These are phyloP conservation scores for Butyriboletus appendiculatus DNA, from an alignment of 1,284 basidiomycete species.

Conservation along the genomic window DNA sequence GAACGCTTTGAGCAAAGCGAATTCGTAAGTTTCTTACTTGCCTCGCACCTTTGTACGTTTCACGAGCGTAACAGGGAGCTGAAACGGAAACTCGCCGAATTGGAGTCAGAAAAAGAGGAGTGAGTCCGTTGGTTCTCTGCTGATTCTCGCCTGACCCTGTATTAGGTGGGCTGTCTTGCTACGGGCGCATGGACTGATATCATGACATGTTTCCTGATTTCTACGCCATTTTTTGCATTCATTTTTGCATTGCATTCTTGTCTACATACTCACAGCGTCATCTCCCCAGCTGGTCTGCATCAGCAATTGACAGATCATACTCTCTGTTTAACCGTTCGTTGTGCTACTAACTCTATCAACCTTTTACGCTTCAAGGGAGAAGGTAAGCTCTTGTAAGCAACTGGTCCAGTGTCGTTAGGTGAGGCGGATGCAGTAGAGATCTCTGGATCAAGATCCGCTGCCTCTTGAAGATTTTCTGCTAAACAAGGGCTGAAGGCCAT, in stretches of 20 bases:
- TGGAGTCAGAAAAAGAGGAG: conserved; percentile 78
- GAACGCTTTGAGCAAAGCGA: conserved; percentile 73
- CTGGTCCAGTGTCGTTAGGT: background rate
- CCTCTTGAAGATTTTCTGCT: conserved; percentile 1
- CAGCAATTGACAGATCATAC: conserved; percentile 42
- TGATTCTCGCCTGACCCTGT: conserved; percentile 15
- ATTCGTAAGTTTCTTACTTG: conserved; percentile 55
- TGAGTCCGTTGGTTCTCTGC: conserved; percentile 42
- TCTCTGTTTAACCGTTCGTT: conserved; percentile 43
- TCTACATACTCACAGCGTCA: conserved; percentile 28
- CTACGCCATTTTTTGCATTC: conserved; percentile 17
- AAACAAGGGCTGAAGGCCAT: conserved; percentile 4
- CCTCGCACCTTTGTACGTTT: background rate
- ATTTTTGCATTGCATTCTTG: conserved; percentile 23
- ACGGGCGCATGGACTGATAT: conserved; percentile 50
- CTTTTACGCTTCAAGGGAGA: conserved; percentile 26
- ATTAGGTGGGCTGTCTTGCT: conserved; percentile 66
- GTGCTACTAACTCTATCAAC: conserved; percentile 25
- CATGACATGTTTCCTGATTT: conserved; percentile 29
- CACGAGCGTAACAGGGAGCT: conserved; percentile 51
- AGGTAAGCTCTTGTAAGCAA: conserved; percentile 23
- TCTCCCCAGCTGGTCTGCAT: conserved; percentile 22
- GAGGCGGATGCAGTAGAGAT: background rate
- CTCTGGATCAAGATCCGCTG: conserved; percentile 4
- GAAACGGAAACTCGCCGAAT: conserved; percentile 69